Evolutionary conservation across 345 rosid species (phyloP), one percentile per base, ranked within the genome.

Genomic region (Citropsis articulata): DNA sequence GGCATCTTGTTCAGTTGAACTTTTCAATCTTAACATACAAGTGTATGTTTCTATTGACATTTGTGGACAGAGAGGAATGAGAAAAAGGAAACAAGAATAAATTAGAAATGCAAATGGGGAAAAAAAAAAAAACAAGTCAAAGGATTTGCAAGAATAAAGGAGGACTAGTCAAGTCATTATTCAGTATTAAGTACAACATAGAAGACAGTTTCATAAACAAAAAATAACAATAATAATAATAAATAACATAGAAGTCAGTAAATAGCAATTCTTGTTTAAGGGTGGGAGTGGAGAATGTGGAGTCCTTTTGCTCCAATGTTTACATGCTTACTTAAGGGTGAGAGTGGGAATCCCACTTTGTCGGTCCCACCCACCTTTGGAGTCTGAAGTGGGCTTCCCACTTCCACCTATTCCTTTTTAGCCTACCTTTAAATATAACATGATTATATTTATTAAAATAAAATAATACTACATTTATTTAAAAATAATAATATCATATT

Each of bases 11-110:
- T 92, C 98, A 31, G 85, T 72, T 77, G 92, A 87, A 85, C 95
- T 96, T 82, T 96, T 96, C 88, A 96, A 80, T 84, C 95, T 85
- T 78, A 96, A 80, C 79, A 78, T 85, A 79, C 98, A 96, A 61
- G 91, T 83, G 78, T 90, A 94, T 57, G 90, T 87, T 88, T 94
- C 99, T 96, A 91, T 81, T 33, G 64, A 80, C 36, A 72, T 36
- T 57, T 42, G 68, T 16, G 38, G 28, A 50, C 53, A 33, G 56
- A 71, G 33, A 45, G 59, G 73, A 13, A 68, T 55, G 30, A 18
- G 56, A 72, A 69, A 48, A 61, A 67, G 38, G 80, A 22, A 69
- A 25, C 57, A 73, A 76, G 35, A 61, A 77, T 30, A 65, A 64
- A 38, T 50, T 18, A 71, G 67, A n/a, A 40, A 56, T 13, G 45